phyloP scores from a whole-genome alignment of 306 rosid genomes.

The Adenanthera pavonina region DNA sequence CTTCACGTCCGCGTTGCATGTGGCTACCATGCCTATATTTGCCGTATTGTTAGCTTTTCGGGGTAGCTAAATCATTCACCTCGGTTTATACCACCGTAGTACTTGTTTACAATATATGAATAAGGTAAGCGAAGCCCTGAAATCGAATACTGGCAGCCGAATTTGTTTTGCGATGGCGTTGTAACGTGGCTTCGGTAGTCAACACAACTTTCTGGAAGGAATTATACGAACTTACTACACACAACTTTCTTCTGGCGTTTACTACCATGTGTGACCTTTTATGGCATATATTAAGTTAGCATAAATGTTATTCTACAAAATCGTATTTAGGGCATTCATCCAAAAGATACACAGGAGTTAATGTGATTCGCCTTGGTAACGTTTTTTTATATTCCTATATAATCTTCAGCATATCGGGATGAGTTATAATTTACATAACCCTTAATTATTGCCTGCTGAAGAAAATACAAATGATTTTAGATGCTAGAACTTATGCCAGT shows the following conservation, averaged over 20 bases:
- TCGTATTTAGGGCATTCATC: not conserved
- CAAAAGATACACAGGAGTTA: not conserved
- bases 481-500: not conserved
- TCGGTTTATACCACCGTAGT: not conserved
- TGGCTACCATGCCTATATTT: not conserved
- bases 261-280: not conserved
- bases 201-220: not conserved
- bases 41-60: not conserved
- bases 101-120: not conserved
- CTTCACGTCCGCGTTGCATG: slow-evolving; percentile 24
- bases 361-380: not conserved
- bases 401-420: not conserved
- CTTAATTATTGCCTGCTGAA: not conserved
- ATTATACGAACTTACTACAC: slow-evolving; percentile 10
- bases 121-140: not conserved
- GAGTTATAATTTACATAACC: slow-evolving; percentile 11
- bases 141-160: not conserved
- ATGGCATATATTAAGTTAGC: not conserved
- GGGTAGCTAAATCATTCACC: not conserved
- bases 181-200: slow-evolving; percentile 1
- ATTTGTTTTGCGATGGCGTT: slow-evolving; percentile 4
- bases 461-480: not conserved
- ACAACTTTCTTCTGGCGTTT: not conserved
- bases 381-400: not conserved
- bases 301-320: not conserved